Conservation (phyloP, 768 basidiomycete species). For the Rhodotorula babjevae region DNA sequence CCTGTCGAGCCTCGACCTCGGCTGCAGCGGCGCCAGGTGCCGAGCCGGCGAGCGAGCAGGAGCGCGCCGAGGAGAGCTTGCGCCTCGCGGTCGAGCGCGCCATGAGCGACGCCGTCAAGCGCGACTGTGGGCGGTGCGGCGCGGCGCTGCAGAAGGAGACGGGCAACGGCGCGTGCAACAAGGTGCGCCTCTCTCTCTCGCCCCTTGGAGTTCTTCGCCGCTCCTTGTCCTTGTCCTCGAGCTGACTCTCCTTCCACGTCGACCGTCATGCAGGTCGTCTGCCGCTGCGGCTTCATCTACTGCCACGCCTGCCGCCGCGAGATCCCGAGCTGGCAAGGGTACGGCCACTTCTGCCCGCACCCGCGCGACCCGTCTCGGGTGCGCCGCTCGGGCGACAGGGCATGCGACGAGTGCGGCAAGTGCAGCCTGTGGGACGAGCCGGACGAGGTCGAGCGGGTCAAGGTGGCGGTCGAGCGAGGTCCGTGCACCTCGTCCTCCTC, state of each 20-base stretch:
- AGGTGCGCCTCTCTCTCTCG: slow-evolving; percentile 4
- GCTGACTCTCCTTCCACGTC: neutral
- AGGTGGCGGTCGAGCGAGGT: neutral
- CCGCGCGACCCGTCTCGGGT: too few species aligned
- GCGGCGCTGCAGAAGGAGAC: slow-evolving; percentile 1
- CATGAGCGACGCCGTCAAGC: slow-evolving; percentile 13
- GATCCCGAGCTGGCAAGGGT: neutral
- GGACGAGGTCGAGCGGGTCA: neutral
- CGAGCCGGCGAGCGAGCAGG: neutral
- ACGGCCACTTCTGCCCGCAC: slow-evolving; percentile 19
- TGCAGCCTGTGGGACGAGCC: slow-evolving; percentile 6
- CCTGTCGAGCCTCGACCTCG: neutral
- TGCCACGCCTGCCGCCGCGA: slow-evolving; percentile 9
- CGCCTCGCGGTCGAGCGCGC: slow-evolving; percentile 20
- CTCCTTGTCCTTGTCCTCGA: too few species aligned
- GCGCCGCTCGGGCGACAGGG: neutral
- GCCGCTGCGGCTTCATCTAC: slow-evolving; percentile 14
- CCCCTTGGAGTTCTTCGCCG: neutral
- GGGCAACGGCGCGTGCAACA: slow-evolving; percentile 13
- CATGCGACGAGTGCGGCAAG: neutral
- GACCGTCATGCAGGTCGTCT: neutral
- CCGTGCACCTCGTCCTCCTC: neutral
- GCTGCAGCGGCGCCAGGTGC: neutral
- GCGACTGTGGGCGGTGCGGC: slow-evolving; percentile 12
- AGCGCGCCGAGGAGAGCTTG: slow-evolving; percentile 8